Conservation (phyloP, 805 yeast species). For the Yamadazyma philogaea region DNA sequence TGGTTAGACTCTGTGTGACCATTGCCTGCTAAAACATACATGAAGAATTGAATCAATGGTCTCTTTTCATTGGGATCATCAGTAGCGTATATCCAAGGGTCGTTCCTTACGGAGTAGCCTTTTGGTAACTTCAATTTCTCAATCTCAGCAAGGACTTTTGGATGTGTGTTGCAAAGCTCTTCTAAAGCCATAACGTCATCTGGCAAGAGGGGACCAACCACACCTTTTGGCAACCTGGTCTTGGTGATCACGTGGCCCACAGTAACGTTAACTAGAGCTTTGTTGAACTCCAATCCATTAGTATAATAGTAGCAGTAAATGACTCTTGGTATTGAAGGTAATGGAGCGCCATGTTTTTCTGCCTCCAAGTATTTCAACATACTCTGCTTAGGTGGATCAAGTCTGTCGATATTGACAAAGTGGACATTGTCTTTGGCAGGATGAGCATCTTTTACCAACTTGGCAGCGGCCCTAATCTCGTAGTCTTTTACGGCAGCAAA, state of each 20-base stretch:
- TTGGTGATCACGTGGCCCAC: conserved; percentile 60
- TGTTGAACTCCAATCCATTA: conserved; percentile 53
- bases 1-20: conserved; percentile 71
- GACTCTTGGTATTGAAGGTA: conserved; percentile 65
- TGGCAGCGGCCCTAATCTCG: conserved; percentile 56
- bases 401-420: conserved; percentile 62
- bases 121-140: conserved; percentile 64
- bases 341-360: conserved; percentile 47
- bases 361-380: conserved; percentile 67
- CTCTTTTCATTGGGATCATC: conserved; percentile 60
- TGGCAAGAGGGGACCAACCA: conserved; percentile 68
- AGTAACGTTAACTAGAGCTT: conserved; percentile 67
- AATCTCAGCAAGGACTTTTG: conserved; percentile 58
- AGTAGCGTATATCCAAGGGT: conserved; percentile 87
- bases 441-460: conserved; percentile 57
- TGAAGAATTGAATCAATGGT: conserved; percentile 68
- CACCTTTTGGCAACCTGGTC: conserved; percentile 55
- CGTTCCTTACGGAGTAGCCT: conserved; percentile 54
- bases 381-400: conserved; percentile 76
- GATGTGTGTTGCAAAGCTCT: conserved; percentile 48
- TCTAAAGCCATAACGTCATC: conserved; percentile 60
- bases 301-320: conserved; percentile 66
- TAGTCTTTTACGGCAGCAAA: conserved; percentile 58
- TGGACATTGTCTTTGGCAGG: conserved; percentile 53
- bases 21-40: conserved; percentile 64